Evolutionary conservation across 176 grass and related monocot genomes (phyloP), one percentile per base, ranked within the genome.

Genomic region (Lolium multiflorum): DNA sequence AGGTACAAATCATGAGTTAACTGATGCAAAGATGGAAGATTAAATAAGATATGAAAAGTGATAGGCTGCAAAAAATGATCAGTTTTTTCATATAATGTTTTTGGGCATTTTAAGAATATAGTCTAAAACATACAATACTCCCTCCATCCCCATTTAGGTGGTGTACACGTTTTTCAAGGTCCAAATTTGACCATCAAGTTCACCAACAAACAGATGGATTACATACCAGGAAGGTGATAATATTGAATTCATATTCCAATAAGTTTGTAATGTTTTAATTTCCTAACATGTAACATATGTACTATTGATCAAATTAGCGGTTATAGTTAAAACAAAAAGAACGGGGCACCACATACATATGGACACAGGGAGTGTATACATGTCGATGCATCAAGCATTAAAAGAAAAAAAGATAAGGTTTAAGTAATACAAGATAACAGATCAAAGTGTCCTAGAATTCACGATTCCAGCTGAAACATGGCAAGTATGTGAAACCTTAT

Each of bases 1-100:
- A 37, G 4, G 26, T 28, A 76, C 52, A 31, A 83, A 83, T 25
- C 26, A 17, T 88, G 64, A 89, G 52, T 80, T 2, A 35, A 82
- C 18, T 50, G 7, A 71, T 59, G 66, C 31, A 18, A 69, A 7
- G 3, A 15, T n/a, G 57, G 0, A 62, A 62, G 84, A 22, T 20
- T 38, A 86, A 47, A 71, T 64, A 49, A 15, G 39, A 71, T 24
- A 67, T 66, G 25, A n/a, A 58, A 46, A 82, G 37, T 15, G 18
- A 69, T 56, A 46, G 13, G 39, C 37, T 70, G 13, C 13, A 56
- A 59, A 59, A 17, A 9, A 2, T 8, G 58, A 18, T 60, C 58
- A 18, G 48, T 61, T 46, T 62, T 61, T 43, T 62, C 20, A 57
- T 61, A 60, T 61, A 79, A 81, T 11, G 28, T 28, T 28, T 28